phyloP scores from a whole-genome alignment of 140 eudicot species.

The Flaveria floridana region DNA sequence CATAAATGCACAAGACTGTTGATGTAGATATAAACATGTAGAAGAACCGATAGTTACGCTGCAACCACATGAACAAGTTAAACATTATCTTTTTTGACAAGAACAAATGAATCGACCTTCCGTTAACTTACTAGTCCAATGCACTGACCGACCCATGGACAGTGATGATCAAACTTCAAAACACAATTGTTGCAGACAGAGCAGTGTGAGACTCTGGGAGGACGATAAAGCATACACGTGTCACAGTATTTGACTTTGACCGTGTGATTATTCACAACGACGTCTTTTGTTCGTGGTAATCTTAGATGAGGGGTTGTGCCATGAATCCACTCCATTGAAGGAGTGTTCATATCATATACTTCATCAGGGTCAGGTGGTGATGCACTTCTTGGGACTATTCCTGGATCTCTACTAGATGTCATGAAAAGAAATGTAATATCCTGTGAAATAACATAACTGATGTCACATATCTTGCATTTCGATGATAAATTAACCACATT shows the following conservation, averaged over 20 bases:
- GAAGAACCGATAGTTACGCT: conserved; percentile 94
- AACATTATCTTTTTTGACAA: conserved; percentile 11
- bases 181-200: conserved; percentile 93
- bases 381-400: conserved; percentile 73
- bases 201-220: conserved; percentile 93
- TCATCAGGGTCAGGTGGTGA: conserved; percentile 75
- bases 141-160: conserved; percentile 99
- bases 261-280: conserved; percentile 61
- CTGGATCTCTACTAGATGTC: conserved; percentile 94
- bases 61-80: conserved; percentile 37
- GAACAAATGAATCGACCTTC: neutral
- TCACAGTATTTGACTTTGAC: conserved; percentile 89
- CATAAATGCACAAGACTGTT: conserved; percentile 78
- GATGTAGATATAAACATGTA: conserved; percentile 91
- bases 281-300: conserved; percentile 67
- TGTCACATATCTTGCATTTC: neutral
- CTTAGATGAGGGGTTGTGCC: conserved; percentile 74
- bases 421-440: conserved; percentile 66
- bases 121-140: conserved; percentile 71
- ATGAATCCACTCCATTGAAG: conserved; percentile 93
- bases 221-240: conserved; percentile 89
- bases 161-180: conserved; percentile 83
- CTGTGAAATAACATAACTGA: conserved; percentile 39
- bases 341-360: conserved; percentile 46
- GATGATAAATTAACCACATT: too few species aligned